phyloP scores from a whole-genome alignment of 2,329 filamentous ascomycete genomes.

The Ophiosphaerella narmari region DNA sequence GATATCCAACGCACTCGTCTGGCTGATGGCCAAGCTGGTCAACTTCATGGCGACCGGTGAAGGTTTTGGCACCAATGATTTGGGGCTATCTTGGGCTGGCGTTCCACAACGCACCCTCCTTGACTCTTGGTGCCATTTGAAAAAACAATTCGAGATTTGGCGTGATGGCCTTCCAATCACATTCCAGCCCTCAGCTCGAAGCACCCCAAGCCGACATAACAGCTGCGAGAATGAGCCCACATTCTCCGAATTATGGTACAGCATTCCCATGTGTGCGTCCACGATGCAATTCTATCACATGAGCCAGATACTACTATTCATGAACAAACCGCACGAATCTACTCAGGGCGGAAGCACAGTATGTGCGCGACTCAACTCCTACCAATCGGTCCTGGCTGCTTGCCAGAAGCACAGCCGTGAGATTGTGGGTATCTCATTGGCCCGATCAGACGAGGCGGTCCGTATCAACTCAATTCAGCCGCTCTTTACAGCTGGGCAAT shows the following conservation, averaged over 20 bases:
- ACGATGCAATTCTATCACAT: slow-evolving; percentile 71
- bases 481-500: slow-evolving; percentile 66
- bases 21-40: slow-evolving; percentile 68
- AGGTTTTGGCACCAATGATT: slow-evolving; percentile 47
- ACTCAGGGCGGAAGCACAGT: slow-evolving; percentile 58
- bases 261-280: slow-evolving; percentile 65
- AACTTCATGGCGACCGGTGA: slow-evolving; percentile 67
- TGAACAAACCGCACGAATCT: slow-evolving; percentile 64
- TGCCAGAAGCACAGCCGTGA: slow-evolving; percentile 63
- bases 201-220: slow-evolving; percentile 25
- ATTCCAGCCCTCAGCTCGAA: slow-evolving; percentile 61
- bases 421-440: slow-evolving; percentile 64
- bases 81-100: slow-evolving; percentile 48
- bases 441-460: slow-evolving; percentile 60
- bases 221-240: slow-evolving; percentile 40
- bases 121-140: slow-evolving; percentile 60
- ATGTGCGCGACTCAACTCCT: slow-evolving; percentile 59
- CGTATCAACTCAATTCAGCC: slow-evolving; percentile 64
- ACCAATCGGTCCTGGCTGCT: slow-evolving; percentile 61
- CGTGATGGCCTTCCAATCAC: slow-evolving; percentile 62
- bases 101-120: slow-evolving; percentile 56
- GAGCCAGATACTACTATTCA: slow-evolving; percentile 63
- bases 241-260: slow-evolving; percentile 66
- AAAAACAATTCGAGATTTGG: slow-evolving; percentile 64
- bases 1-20: slow-evolving; percentile 67